Evolutionary conservation across 345 rosid species (phyloP), one percentile per base, ranked within the genome.

Genomic region (Pelargonium nanum): DNA sequence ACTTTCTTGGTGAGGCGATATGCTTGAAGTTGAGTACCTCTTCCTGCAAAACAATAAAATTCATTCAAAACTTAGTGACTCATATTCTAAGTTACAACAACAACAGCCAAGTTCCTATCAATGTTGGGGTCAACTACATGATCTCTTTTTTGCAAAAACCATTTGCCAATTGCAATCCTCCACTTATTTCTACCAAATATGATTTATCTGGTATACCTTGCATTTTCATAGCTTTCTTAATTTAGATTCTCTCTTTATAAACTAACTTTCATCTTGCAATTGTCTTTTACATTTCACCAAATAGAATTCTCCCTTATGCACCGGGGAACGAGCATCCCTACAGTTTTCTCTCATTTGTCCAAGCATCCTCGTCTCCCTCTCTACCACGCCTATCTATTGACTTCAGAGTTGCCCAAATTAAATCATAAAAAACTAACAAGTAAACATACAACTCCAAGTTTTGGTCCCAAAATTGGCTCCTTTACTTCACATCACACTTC

Each of bases 1-100:
- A 60, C 71, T 58, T 52, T 80, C 92, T 64, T 72, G 77, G 54
- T 69, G 76, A 12, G 91, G 89, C 7, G 91, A 87, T 22, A 73
- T 24, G 72, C 73, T 73, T 16, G 89, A 78, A 62, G 69, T 58
- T 24, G 96, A 81, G 70, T 74, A 82, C 67, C 91, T 76, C 73
- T 84, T 87, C 77, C 99, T 92, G 83, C 77, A 67, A 19, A 56
- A 22, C 20, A 53, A 55, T 22, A 20, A 30, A 19, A 23, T 22
- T 16, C 61, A 59, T 48, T 26, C 60, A 64, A 21, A 21, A 57
- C 44, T 65, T 55, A 67, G 53, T 24, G 25, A 40, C 57, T 4
- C 28, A 62, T 16, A 21, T 0, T 12, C 13, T 2, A 9, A 58
- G 26, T 20, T 24, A 40, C 21, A 30, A 60, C 19, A 12, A 24